These are phyloP conservation scores for Coniochaeta sp. DNA, from an alignment of 2,329 filamentous ascomycete species.

Conservation along the genomic window DNA sequence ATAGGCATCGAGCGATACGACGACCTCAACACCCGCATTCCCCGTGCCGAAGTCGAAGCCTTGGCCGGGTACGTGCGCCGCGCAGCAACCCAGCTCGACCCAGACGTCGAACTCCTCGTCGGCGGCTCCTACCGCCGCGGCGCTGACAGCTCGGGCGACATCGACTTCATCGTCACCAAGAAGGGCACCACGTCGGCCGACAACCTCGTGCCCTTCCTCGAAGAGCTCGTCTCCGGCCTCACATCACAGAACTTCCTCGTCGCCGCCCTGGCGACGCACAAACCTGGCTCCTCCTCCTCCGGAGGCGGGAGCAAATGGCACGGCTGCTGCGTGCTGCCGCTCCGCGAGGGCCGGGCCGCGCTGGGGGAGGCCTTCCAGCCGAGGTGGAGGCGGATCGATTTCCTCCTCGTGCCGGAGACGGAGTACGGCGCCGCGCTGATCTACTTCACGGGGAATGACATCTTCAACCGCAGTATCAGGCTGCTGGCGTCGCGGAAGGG, in stretches of 20 bases:
- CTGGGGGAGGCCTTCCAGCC: slow-evolving; percentile 23
- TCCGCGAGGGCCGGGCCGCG: slow-evolving; percentile 16
- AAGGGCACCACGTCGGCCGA: slow-evolving; percentile 42
- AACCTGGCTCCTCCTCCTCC: slow-evolving; percentile 24
- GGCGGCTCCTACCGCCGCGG: slow-evolving; percentile 84
- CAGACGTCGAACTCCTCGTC: slow-evolving; percentile 61
- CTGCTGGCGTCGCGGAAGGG: slow-evolving; percentile 68
- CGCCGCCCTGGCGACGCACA: slow-evolving; percentile 55
- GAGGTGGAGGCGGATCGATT: slow-evolving; percentile 75
- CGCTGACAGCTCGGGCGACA: slow-evolving; percentile 65
- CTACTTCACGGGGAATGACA: slow-evolving; percentile 95
- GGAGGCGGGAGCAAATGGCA: slow-evolving; percentile 74
- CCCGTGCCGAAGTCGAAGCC: slow-evolving; percentile 64
- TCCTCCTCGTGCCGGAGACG: slow-evolving; percentile 72
- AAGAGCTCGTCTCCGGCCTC: slow-evolving; percentile 56
- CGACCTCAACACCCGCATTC: slow-evolving; percentile 74
- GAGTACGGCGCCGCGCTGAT: slow-evolving; percentile 80
- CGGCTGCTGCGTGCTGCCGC: slow-evolving; percentile 69
- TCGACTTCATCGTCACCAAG: slow-evolving; percentile 79
- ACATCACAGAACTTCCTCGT: slow-evolving; percentile 60
- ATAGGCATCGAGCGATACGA: slow-evolving; percentile 74
- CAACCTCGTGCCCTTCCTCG: slow-evolving; percentile 56
- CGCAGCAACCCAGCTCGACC: slow-evolving; percentile 54
- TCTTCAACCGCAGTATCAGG: slow-evolving; percentile 85
- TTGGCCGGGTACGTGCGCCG: slow-evolving; percentile 59